Conservation (phyloP, 2,329 filamentous ascomycete genomes). For the Xylariaceae sp. region DNA sequence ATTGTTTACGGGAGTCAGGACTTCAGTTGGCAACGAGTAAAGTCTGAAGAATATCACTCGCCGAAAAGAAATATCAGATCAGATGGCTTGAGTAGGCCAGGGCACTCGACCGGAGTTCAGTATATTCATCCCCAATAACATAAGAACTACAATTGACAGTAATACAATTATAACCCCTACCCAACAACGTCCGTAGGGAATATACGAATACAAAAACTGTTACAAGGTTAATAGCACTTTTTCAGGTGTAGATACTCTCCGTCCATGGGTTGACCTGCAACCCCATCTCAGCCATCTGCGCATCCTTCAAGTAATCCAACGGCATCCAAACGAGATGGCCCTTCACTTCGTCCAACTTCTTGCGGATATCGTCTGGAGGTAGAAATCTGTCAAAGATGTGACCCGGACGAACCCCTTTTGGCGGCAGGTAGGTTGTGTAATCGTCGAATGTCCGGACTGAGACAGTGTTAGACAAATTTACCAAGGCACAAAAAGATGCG, state of each 20-base stretch:
- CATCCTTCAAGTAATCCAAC: slow-evolving; percentile 77
- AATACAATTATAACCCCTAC: background rate
- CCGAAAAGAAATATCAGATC: too few species aligned
- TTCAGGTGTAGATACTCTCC: slow-evolving; percentile 74
- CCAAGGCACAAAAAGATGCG: background rate
- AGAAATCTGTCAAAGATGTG: slow-evolving; percentile 81
- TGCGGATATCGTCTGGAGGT: slow-evolving; percentile 64
- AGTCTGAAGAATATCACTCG: too few species aligned
- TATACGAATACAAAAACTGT: background rate
- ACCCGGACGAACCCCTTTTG: slow-evolving; percentile 68
- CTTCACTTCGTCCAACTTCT: slow-evolving; percentile 71
- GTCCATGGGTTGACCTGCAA: slow-evolving; percentile 81
- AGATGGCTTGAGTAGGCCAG: too few species aligned
- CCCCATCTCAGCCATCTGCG: slow-evolving; percentile 83
- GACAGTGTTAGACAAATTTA: background rate
- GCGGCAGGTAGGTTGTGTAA: slow-evolving; percentile 73
- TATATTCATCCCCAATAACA: too few species aligned
- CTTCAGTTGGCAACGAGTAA: too few species aligned
- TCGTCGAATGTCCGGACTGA: slow-evolving; percentile 81
- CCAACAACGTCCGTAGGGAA: background rate
- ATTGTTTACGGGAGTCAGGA: too few species aligned
- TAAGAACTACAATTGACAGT: too few species aligned
- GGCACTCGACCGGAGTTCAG: too few species aligned
- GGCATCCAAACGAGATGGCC: slow-evolving; percentile 96
- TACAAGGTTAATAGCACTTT: background rate